Percentiles rank a stretch among this genome's conserved stretches.
phyloP scores from a whole-genome alignment of 2,329 filamentous ascomycete genomes.

The Colletotrichum endophyticum region DNA sequence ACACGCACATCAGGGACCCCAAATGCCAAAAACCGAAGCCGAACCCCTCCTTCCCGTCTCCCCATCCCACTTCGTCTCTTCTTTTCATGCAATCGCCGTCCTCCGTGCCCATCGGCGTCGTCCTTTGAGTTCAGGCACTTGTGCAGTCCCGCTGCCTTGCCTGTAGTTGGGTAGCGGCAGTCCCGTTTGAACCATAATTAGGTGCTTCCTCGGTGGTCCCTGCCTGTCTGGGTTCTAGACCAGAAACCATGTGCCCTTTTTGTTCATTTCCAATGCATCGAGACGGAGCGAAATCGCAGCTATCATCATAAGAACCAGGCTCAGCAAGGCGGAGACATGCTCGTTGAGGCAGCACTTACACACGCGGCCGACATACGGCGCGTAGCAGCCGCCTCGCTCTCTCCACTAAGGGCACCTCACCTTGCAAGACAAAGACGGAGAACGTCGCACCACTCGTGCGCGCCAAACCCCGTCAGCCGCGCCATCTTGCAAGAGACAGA shows the following conservation, averaged over 20 bases:
- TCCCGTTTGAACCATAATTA: neutral
- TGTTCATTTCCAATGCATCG: neutral
- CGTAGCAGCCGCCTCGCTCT: neutral
- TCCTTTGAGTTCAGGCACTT: conserved; percentile 14
- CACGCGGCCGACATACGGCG: neutral
- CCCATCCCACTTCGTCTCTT: conserved; percentile 16
- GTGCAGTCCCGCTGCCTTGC: neutral
- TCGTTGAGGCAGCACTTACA: conserved; percentile 3
- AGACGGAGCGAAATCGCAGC: neutral
- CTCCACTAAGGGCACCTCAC: neutral
- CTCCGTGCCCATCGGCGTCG: neutral
- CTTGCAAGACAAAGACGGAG: neutral
- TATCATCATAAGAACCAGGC: neutral
- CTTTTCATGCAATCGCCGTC: conserved; percentile 6
- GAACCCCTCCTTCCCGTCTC: neutral
- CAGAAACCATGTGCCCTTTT: neutral
- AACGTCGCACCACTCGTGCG: conserved; percentile 2
- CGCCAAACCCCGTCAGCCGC: neutral
- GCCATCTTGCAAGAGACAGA: conserved; percentile 5
- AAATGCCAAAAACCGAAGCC: neutral
- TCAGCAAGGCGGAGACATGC: neutral
- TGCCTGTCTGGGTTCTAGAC: neutral
- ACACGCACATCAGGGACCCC: neutral
- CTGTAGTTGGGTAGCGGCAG: neutral
- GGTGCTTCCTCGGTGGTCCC: neutral